These are phyloP conservation scores for Platismatia glauca DNA, from an alignment of 495 filamentous ascomycete species.

Conservation along the genomic window DNA sequence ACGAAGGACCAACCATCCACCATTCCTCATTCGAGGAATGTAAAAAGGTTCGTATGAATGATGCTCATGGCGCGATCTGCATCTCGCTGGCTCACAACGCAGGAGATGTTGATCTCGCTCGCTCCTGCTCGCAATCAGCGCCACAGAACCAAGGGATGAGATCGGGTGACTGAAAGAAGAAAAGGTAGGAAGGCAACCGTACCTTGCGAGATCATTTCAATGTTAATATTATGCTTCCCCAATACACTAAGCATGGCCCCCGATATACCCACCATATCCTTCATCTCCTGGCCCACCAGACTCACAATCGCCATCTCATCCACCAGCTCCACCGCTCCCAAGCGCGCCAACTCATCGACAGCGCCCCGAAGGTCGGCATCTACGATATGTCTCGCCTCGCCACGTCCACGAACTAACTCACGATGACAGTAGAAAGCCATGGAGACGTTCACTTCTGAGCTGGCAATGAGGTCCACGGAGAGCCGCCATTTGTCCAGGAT, in stretches of 20 bases:
- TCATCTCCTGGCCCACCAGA: slow-evolving; percentile 90
- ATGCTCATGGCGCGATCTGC: slow-evolving; percentile 86
- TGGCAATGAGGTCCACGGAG: slow-evolving; percentile 86
- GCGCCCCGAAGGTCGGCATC: slow-evolving; percentile 55
- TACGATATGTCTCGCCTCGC: slow-evolving; percentile 55
- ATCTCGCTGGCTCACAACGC: slow-evolving; percentile 82
- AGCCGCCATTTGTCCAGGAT: slow-evolving; percentile 72
- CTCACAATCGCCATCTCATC: slow-evolving; percentile 56
- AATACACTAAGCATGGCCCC: slow-evolving; percentile 82
- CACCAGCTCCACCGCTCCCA: slow-evolving; percentile 75
- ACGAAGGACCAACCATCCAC: neutral
- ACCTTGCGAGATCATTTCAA: slow-evolving; percentile 21
- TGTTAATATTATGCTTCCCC: slow-evolving; percentile 35
- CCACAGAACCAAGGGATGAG: neutral
- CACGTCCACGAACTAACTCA: slow-evolving; percentile 44
- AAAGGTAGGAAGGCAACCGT: neutral
- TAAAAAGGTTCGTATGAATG: slow-evolving; percentile 84
- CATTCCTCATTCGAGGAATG: slow-evolving; percentile 29
- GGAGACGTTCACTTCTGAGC: slow-evolving; percentile 87
- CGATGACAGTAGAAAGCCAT: slow-evolving; percentile 75
- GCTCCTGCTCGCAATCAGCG: slow-evolving; percentile 48
- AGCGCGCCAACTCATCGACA: slow-evolving; percentile 57
- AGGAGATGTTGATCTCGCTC: slow-evolving; percentile 97
- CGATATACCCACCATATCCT: slow-evolving; percentile 84
- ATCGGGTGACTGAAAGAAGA: too few species aligned